Evolutionary conservation across 1,139 yeast species (phyloP), one percentile per base, ranked within the genome.

Genomic region (Suhomyces atakaporum): DNA sequence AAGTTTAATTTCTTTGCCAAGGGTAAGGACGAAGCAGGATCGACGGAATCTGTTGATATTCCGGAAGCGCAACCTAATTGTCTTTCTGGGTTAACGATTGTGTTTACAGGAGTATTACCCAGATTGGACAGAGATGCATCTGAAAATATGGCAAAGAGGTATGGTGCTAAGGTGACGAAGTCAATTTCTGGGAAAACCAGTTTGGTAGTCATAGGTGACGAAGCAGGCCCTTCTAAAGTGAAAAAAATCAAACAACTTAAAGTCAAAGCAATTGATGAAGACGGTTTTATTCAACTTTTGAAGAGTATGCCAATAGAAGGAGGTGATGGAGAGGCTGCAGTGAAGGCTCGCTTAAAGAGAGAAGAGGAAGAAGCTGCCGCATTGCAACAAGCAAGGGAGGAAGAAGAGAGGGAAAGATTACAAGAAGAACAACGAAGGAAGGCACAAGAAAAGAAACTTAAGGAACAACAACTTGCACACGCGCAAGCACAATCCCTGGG

Each of bases 181-280:
- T 77, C 96, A 0, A 84, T 92, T 20, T 85, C 94, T 36, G 81
- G 88, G 14, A 86, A 84, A 53, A 94, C 98, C 0, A 79, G 88
- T 24, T 71, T 89, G 31, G 96, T 92, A 5, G 97, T 92, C 2
- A 71, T 94, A 20, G 99, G 99, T 5, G 88, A 78, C 34, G 97
- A 92, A 49, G 98, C 98, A 1, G 99, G 99, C 0, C 97, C 98
- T 1, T 81, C 89, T n/a, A 92, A 92, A 60, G 79, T 92, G 32
- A 79, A 80, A 49, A 87, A 84, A 53, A 92, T 94, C 50, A 82
- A 78, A 50, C 75, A 79, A 37, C 66, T 82, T 46, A 75, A 77
- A 8, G 77, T 87, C 36, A 90, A 90, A 58, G 87, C 95, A 18
- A 84, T 92, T 41, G 81, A 81, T 51, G 96, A 92, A 57, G 85